A percentile compares a stretch with the other conserved stretches of the same genome.
These are phyloP conservation scores for Clonostachys chloroleuca DNA, from an alignment of 2,329 filamentous ascomycete species.

Conservation along the genomic window DNA sequence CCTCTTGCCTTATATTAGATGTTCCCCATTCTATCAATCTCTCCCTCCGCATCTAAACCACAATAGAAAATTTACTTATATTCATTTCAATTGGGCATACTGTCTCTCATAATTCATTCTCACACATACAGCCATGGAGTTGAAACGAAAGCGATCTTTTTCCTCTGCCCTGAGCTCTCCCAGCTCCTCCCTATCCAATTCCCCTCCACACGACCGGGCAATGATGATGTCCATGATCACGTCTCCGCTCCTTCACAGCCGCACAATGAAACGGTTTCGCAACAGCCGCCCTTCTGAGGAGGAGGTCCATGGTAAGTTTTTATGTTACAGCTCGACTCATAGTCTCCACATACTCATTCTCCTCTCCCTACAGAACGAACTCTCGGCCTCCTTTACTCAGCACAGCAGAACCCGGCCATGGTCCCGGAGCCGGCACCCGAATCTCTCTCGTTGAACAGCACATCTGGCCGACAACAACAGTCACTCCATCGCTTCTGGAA, in stretches of 20 bases:
- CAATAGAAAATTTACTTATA: no score
- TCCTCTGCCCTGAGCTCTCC: slow-evolving; percentile 48
- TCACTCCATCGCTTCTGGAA: slow-evolving; percentile 60
- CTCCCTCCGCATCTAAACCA: no score
- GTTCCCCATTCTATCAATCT: no score
- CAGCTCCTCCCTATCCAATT: slow-evolving; percentile 33
- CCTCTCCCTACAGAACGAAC: slow-evolving; percentile 43
- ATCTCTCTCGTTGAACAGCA: slow-evolving; percentile 6
- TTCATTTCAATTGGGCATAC: no score
- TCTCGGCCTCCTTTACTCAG: slow-evolving; percentile 52
- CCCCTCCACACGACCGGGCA: slow-evolving; percentile 18
- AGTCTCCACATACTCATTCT: slow-evolving; percentile 1
- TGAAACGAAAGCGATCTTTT: slow-evolving; percentile 62
- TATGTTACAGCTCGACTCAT: background rate
- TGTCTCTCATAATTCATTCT: no score
- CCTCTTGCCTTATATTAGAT: no score
- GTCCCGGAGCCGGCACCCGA: slow-evolving; percentile 5
- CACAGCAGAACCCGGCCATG: slow-evolving; percentile 28
- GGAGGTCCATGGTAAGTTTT: slow-evolving; percentile 47
- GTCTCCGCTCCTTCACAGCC: slow-evolving; percentile 42
- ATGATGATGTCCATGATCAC: slow-evolving; percentile 23
- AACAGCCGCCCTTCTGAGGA: slow-evolving; percentile 53
- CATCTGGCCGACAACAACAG: slow-evolving; percentile 27
- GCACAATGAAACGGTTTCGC: slow-evolving; percentile 58
- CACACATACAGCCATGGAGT: slow-evolving; percentile 29